These are phyloP conservation scores for Debaryomycetaceae sp. DNA, from an alignment of 1,139 yeast genomes.

Conservation along the genomic window DNA sequence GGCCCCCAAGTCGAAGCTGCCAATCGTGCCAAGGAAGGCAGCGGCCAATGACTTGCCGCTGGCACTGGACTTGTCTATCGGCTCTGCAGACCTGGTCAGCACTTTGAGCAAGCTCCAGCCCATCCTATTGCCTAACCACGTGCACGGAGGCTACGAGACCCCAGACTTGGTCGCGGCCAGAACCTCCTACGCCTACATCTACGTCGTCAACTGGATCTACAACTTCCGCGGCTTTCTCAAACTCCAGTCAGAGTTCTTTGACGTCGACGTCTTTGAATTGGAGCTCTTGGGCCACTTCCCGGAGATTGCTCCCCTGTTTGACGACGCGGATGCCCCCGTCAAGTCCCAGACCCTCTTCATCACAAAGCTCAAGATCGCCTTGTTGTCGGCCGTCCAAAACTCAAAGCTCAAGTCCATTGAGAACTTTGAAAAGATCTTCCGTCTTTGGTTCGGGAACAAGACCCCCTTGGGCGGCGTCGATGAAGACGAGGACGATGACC, in stretches of 20 bases:
- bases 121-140: constrained; percentile 15
- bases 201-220: constrained; percentile 42
- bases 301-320: constrained; percentile 2
- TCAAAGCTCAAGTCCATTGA: constrained; percentile 17
- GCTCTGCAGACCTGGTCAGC: constrained; percentile 17
- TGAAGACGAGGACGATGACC: constrained; percentile 16
- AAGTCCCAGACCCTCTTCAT: constrained; percentile 15
- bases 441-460: constrained; percentile 30
- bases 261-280: constrained; percentile 44
- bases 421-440: constrained; percentile 37
- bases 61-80: constrained; percentile 12
- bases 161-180: constrained; percentile 12
- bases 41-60: constrained; percentile 13
- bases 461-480: constrained; percentile 26
- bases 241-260: constrained; percentile 37
- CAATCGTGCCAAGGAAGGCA: too few species aligned
- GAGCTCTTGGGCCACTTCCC: constrained; percentile 32
- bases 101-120: constrained; percentile 20
- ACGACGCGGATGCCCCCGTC: constrained; percentile 2
- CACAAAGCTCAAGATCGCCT: constrained; percentile 28
- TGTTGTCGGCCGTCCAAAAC: constrained; percentile 26
- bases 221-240: constrained; percentile 33
- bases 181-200: constrained; percentile 25
- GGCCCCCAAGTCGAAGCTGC: constrained; percentile 6
- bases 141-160: constrained; percentile 5